Evolutionary conservation across 1,284 basidiomycete species (phyloP), one percentile per base, ranked within the genome.

Genomic region (Trichosporon sp.): DNA sequence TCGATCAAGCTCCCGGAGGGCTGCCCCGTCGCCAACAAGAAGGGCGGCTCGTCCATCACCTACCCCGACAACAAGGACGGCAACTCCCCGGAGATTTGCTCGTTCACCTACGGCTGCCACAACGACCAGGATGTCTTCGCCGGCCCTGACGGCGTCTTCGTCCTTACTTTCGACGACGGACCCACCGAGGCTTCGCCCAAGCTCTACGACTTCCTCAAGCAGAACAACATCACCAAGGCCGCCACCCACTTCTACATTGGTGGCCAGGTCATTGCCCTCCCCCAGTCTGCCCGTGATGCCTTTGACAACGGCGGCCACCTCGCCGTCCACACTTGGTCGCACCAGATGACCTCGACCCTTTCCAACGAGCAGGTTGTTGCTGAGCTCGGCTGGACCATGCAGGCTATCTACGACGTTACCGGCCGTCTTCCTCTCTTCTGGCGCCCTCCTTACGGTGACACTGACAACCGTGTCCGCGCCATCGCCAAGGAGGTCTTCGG

Each of bases 351-450:
- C 74, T 87, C 87, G 51, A 86, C 85, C 4, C 79, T 87, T 26
- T 84, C 86, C 66, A 88, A 89, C 80, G 87, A 87, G 76, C 78
- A 87, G 71, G 85, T 88, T 68, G 81, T 88, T 8, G 86, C 84
- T 68, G 87, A 88, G 78, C 84, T 89, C 56, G 87, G 86, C 37
- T 85, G 83, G 84, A 85, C 84, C 6, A 81, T 81, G 75, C 80
- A 84, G 73, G 81, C 83, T 71, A 83, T 84, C 67, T 72, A 76
- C 48, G 83, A 84, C 74, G 72, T 82, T 19, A 83, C 77, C 43
- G 81, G 80, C 68, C 80, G 77, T 61, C 75, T 80, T 69, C 83
- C 79, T 63, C 78, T 74, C 70, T 85, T 77, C 78, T 85, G 81
- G 84, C 77, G 81, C 70, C 84, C 84, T 43, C 84, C 84, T 56